phyloP scores from a whole-genome alignment of 1,284 basidiomycete species.

The Ganoderma resinaceum region DNA sequence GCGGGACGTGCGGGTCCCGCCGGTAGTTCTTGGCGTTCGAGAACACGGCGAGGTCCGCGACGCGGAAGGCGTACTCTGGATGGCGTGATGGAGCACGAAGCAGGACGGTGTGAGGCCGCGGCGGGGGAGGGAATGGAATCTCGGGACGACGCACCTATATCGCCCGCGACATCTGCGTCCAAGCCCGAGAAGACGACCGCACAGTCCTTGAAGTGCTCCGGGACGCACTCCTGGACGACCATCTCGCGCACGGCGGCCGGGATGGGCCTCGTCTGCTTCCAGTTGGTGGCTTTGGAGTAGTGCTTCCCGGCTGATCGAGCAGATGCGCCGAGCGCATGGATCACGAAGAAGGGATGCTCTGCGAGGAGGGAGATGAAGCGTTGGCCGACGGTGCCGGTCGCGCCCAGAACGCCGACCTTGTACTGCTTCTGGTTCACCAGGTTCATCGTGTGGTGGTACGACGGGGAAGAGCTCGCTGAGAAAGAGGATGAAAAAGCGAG shows the following conservation, averaged over 20 bases:
- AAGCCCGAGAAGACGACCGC: constrained; percentile 94
- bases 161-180: constrained; percentile 93
- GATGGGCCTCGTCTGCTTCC: constrained; percentile 91
- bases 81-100: background rate
- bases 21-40: constrained; percentile 99
- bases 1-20: constrained; percentile 92
- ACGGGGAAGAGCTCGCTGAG: background rate
- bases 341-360: constrained; percentile 89
- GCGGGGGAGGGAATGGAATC: constrained; percentile 4
- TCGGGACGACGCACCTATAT: constrained; percentile 76
- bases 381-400: constrained; percentile 96
- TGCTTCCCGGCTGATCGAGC: constrained; percentile 87
- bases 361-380: constrained; percentile 93
- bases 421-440: constrained; percentile 48
- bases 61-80: constrained; percentile 86
- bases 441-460: constrained; percentile 33
- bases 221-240: constrained; percentile 81
- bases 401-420: constrained; percentile 93
- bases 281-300: constrained; percentile 82
- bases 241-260: constrained; percentile 74
- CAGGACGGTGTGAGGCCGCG: background rate
- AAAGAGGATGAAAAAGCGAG: constrained; percentile 5
- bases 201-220: constrained; percentile 84
- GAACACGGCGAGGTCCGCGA: constrained; percentile 92
- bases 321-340: constrained; percentile 92